Conservation (phyloP, 2,329 filamentous ascomycete species). For the Geosmithia morbida region DNA sequence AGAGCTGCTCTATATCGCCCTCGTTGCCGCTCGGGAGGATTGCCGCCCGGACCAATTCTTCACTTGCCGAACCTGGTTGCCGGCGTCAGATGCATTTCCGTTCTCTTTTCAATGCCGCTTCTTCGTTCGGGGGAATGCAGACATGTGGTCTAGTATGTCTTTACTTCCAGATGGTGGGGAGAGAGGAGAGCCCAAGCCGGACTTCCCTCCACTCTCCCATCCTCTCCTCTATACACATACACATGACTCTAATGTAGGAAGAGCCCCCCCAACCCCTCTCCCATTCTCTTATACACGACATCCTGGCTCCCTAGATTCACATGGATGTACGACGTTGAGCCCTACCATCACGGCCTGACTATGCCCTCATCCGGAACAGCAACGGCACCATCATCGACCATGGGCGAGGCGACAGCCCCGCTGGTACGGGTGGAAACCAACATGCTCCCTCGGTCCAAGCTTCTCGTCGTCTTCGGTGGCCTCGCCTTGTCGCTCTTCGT, state of each 20-base stretch:
- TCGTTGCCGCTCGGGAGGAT: too few relatives aligned
- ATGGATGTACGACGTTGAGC: not conserved
- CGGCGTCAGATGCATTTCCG: not conserved
- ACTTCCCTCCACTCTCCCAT: too few relatives aligned
- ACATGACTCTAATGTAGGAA: too few relatives aligned
- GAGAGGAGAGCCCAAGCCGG: too few relatives aligned
- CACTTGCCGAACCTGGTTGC: not conserved
- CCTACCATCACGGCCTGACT: not conserved
- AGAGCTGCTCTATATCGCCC: too few relatives aligned
- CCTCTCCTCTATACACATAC: too few relatives aligned
- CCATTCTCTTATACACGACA: too few relatives aligned
- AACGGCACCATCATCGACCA: too few relatives aligned
- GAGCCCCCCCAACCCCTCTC: too few relatives aligned
- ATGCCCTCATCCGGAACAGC: not conserved
- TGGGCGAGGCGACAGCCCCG: not conserved
- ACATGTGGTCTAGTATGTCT: too few relatives aligned
- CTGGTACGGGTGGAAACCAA: not conserved
- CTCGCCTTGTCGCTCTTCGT: constrained; percentile 38
- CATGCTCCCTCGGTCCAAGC: not conserved
- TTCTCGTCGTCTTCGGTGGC: not conserved
- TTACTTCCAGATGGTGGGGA: too few relatives aligned
- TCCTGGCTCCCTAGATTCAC: not conserved
- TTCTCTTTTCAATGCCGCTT: not conserved
- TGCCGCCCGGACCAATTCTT: not conserved
- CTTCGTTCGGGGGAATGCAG: not conserved